These are phyloP conservation scores for Lipomyces yamanashiensis DNA, from an alignment of 805 yeast species.

Conservation along the genomic window DNA sequence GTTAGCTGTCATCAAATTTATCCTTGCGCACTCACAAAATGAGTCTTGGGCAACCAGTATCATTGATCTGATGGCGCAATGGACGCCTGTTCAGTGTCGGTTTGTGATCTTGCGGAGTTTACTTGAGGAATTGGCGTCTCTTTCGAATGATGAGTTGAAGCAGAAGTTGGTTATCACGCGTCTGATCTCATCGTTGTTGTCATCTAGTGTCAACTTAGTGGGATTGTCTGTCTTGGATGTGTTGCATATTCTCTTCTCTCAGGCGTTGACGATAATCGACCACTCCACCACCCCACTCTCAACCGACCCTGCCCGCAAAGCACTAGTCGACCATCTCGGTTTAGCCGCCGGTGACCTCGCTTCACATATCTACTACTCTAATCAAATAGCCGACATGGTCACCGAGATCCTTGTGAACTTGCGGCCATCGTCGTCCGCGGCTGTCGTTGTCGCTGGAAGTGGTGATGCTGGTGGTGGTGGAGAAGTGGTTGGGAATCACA, in stretches of 20 bases:
- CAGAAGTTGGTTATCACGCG: conserved; percentile 51
- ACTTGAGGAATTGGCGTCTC: conserved; percentile 35
- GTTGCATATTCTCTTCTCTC: conserved; percentile 29
- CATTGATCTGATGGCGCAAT: conserved; percentile 67
- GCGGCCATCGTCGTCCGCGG: conserved; percentile 19
- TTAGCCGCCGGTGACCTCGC: conserved; percentile 71
- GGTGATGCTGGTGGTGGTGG: background rate
- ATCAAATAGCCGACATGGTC: conserved; percentile 82
- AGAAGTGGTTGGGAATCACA: background rate
- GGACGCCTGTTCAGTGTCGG: conserved; percentile 80
- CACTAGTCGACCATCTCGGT: conserved; percentile 54
- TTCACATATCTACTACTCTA: conserved; percentile 79
- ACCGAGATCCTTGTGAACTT: conserved; percentile 57
- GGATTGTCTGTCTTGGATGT: conserved; percentile 86
- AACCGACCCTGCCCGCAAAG: conserved; percentile 12
- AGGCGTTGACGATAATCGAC: conserved; percentile 48
- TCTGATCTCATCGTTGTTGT: conserved; percentile 62
- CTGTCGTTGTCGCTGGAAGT: background rate
- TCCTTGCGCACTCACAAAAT: conserved; percentile 45
- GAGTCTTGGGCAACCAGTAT: conserved; percentile 59
- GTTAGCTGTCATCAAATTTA: conserved; percentile 54
- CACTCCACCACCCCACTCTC: background rate
- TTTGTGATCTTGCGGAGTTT: conserved; percentile 59
- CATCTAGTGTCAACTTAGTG: conserved; percentile 79
- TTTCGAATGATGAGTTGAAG: conserved; percentile 31